Evolutionary conservation across 257 asterid genomes (phyloP).

Genomic region (Plantago elongata): DNA sequence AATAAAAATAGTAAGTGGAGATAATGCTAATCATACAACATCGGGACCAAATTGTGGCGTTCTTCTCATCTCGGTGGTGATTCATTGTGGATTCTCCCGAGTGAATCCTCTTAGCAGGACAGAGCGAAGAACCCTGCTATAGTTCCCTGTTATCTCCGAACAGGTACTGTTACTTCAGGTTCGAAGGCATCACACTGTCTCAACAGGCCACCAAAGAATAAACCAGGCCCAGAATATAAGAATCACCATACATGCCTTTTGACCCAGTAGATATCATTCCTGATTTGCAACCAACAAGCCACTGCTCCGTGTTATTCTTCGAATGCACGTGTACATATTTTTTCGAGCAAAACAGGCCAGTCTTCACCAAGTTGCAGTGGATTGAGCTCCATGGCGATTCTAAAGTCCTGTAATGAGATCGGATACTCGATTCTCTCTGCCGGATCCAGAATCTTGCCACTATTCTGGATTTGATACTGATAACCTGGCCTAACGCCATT

Average conservation of each 20-base stretch:
- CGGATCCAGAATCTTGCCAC: conserved; percentile 36
- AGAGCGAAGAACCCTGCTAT: conserved; percentile 38
- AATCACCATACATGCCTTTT: conserved; percentile 30
- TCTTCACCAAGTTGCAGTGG: conserved; percentile 92
- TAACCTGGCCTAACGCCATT: conserved; percentile 56
- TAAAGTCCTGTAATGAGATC: conserved; percentile 79
- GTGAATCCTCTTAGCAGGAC: conserved; percentile 35
- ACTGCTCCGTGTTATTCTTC: conserved; percentile 45
- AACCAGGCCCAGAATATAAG: conserved; percentile 21
- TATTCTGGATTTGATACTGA: conserved; percentile 35
- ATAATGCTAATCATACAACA: conserved; percentile 84
- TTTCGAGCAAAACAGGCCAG: conserved; percentile 93
- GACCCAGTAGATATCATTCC: conserved; percentile 39
- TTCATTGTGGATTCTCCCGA: conserved; percentile 33
- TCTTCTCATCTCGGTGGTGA: conserved; percentile 46
- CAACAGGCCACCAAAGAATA: conserved; percentile 32
- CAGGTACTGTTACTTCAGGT: conserved; percentile 27
- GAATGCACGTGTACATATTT: conserved; percentile 62
- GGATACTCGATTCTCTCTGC: conserved; percentile 29
- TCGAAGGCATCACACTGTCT: conserved; percentile 26
- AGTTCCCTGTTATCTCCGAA: conserved; percentile 18
- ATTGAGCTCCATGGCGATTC: conserved; percentile 89
- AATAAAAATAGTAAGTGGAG: conserved; percentile 37
- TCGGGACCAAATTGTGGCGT: conserved; percentile 41
- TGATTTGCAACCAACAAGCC: conserved; percentile 23